phyloP scores from a whole-genome alignment of 139 green algal species.

The Protoeuglena noctilucae region DNA sequence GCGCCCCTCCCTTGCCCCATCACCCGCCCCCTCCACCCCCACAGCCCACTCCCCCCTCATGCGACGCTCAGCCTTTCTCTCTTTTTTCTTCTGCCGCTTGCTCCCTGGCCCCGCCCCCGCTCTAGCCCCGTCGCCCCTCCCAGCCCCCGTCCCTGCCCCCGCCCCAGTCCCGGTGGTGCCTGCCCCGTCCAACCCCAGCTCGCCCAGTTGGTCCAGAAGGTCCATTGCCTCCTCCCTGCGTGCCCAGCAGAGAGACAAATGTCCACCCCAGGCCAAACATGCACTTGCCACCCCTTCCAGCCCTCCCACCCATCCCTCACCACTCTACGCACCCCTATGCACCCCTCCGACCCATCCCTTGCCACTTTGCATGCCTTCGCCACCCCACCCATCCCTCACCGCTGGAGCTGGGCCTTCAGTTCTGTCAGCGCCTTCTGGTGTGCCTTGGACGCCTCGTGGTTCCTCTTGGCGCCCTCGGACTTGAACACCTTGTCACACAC shows the following conservation, averaged over 20 bases:
- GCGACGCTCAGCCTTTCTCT: background rate
- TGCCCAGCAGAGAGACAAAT: no score
- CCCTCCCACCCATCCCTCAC: no score
- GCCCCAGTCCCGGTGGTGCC: no score
- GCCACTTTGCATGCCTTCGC: no score
- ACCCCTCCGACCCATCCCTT: no score
- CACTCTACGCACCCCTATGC: no score
- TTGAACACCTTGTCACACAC: constrained; percentile 84
- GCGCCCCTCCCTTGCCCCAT: background rate
- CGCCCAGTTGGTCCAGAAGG: no score
- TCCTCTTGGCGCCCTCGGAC: constrained; percentile 52
- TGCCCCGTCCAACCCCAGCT: no score
- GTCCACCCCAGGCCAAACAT: no score
- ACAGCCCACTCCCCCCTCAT: background rate
- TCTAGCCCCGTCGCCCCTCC: no score
- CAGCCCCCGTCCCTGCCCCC: background rate
- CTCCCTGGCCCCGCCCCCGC: background rate
- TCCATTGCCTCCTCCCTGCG: no score
- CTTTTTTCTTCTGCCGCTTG: background rate
- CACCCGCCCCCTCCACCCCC: background rate
- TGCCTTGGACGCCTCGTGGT: constrained; percentile 75
- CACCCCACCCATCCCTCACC: background rate
- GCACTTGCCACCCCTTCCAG: no score
- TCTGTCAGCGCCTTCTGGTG: constrained; percentile 35
- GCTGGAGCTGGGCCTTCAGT: background rate